Evolutionary conservation across 2,329 filamentous ascomycete species (phyloP), one percentile per base, ranked within the genome.

Genomic region (Sporothrix pallida): DNA sequence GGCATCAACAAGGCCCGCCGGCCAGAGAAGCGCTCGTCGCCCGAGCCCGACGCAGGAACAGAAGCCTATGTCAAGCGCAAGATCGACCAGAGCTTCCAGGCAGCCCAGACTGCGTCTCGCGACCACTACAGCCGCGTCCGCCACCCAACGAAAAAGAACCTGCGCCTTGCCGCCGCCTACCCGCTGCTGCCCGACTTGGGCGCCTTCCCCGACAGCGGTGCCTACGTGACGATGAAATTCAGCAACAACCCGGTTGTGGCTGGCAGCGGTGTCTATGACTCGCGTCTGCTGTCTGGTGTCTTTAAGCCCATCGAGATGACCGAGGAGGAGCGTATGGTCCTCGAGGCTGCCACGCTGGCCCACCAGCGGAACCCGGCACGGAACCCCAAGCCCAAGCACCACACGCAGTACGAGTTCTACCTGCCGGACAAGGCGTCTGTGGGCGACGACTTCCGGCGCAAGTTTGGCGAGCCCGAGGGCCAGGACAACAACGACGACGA

Each of bases 211-310:
- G 90, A 92, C 80, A 88, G 88, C 2, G 90, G 90, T 72, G 89
- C 90, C 75, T 92, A 92, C 79, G 88, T 91, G 76, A 89, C 90
- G 15, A 85, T 92, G 82, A 92, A 92, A 81, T 92, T 92, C 81
- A 86, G 86, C 70, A 89, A 87, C 76, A 91, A 90, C 79, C 90
- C 90, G 3, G 87, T 92, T 17, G 86, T 91, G 42, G 62, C 76
- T 26, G 74, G 76, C 72, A 82, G 86, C 10, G 83, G 84, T 72
- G 81, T 82, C 62, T 92, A 91, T 80, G 89, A 91, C 79, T 83
- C 83, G 68, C 89, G 90, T 52, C 84, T 92, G 37, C 86, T 90
- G 65, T 87, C 86, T 77, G 87, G 88, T 76, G 81, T 92, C 73
- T 86, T 92, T 78, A 86, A 87, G 76, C 90, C 90, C 31, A 86